Conservation (phyloP, 805 yeast genomes). For the Metschnikowia santaceciliae region DNA sequence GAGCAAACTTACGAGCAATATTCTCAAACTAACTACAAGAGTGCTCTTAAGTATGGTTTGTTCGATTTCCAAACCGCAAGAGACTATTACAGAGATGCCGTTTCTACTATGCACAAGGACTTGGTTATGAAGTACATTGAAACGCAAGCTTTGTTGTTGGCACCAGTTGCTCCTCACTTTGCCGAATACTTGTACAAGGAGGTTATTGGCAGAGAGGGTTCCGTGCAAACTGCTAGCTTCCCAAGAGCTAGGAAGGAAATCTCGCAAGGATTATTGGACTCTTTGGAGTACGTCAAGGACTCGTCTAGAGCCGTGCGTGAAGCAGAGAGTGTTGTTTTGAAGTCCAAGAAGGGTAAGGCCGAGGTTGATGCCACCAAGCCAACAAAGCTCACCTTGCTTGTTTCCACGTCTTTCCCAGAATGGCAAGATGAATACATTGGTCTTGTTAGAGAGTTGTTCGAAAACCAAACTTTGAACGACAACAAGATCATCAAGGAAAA, state of each 20-base stretch:
- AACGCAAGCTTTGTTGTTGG: constrained; percentile 74
- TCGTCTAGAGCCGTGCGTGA: constrained; percentile 86
- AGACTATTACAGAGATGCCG: constrained; percentile 90
- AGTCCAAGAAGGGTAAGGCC: constrained; percentile 77
- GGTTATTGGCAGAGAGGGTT: constrained; percentile 57
- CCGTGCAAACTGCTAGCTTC: constrained; percentile 75
- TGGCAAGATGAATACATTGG: constrained; percentile 61
- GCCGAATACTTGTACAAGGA: constrained; percentile 88
- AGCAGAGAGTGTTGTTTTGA: constrained; percentile 79
- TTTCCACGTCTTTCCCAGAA: constrained; percentile 75
- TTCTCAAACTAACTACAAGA: constrained; percentile 72
- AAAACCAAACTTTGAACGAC: constrained; percentile 58
- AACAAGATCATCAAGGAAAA: constrained; percentile 58
- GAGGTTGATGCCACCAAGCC: constrained; percentile 76
- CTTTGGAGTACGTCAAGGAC: constrained; percentile 75
- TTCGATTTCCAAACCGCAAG: constrained; percentile 94
- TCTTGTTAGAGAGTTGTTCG: constrained; percentile 73
- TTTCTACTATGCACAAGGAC: constrained; percentile 72
- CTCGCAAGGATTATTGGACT: constrained; percentile 56
- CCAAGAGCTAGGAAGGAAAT: constrained; percentile 72
- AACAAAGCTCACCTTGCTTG: constrained; percentile 63
- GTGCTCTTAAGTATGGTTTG: constrained; percentile 84
- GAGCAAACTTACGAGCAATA: constrained; percentile 71
- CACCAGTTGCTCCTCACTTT: constrained; percentile 96
- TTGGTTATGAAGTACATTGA: constrained; percentile 80